Conservation (phyloP, 1,284 basidiomycete genomes). For the Sporisorium reilianum region DNA sequence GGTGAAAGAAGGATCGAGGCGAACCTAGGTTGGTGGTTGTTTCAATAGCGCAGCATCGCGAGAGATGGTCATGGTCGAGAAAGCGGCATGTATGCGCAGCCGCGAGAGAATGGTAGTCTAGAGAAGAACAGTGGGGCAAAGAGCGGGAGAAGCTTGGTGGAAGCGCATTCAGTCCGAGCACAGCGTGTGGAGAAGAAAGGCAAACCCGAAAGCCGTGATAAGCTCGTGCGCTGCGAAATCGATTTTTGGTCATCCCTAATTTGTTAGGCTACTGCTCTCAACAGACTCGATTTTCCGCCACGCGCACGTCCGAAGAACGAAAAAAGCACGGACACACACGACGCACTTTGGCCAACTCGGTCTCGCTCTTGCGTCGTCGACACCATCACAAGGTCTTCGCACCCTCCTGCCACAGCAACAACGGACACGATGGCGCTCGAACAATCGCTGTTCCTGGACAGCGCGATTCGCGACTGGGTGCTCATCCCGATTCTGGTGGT, state of each 20-base stretch:
- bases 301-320: constrained; percentile 6
- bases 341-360: neutral
- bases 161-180: constrained; percentile 5
- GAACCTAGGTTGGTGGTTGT: neutral
- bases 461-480: constrained; percentile 74
- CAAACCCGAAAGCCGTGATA: constrained; percentile 2
- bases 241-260: neutral
- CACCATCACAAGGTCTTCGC: neutral
- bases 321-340: constrained; percentile 1
- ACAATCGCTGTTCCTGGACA: constrained; percentile 57
- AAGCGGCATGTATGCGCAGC: neutral
- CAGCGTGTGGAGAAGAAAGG: constrained; percentile 11
- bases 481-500: constrained; percentile 96
- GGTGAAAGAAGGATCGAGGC: neutral
- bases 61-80: neutral
- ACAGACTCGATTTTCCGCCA: neutral
- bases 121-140: neutral
- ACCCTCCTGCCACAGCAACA: neutral
- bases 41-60: neutral
- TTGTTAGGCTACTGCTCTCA: neutral
- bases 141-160: neutral
- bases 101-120: neutral
- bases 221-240: neutral
- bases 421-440: constrained; percentile 37
- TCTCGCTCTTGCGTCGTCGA: constrained; percentile 5